Conservation (phyloP, 306 rosid species). For the Sicyos baderoa region DNA sequence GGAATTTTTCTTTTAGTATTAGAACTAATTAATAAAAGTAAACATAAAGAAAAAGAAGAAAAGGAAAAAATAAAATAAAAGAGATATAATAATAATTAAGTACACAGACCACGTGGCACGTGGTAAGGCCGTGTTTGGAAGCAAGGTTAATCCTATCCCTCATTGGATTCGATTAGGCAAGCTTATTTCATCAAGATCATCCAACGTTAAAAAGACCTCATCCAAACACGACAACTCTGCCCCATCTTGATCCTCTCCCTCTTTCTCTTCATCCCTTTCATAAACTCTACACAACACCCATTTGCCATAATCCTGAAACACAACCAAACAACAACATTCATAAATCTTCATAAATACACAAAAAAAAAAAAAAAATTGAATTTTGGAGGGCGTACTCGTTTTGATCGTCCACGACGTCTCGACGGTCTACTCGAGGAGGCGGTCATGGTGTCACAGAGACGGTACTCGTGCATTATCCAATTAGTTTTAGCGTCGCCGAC, state of each 20-base stretch:
- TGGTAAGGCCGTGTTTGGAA: not conserved
- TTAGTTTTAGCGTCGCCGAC: constrained; percentile 61
- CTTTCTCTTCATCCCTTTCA: constrained; percentile 36
- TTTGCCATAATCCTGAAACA: constrained; percentile 44
- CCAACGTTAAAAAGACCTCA: constrained; percentile 87
- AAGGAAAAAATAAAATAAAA: too few relatives aligned
- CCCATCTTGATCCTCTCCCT: constrained; percentile 42
- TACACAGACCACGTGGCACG: not conserved
- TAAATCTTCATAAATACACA: not conserved
- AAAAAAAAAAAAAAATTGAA: too few relatives aligned
- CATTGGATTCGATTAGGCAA: constrained; percentile 46
- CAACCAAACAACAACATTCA: too few relatives aligned
- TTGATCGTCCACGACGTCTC: constrained; percentile 43
- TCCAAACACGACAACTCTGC: constrained; percentile 85
- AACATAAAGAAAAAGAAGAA: not conserved
- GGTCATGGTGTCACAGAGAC: constrained; percentile 36
- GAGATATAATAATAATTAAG: not conserved
- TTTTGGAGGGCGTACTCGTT: constrained; percentile 33
- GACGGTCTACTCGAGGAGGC: constrained; percentile 31
- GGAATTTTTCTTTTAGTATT: not conserved
- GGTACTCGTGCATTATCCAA: constrained; percentile 90
- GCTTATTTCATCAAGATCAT: constrained; percentile 92
- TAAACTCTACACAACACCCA: constrained; percentile 73
- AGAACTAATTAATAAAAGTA: not conserved
- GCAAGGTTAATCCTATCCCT: not conserved